Conservation (phyloP, 768 basidiomycete genomes). For the Mycena kentingensis region DNA sequence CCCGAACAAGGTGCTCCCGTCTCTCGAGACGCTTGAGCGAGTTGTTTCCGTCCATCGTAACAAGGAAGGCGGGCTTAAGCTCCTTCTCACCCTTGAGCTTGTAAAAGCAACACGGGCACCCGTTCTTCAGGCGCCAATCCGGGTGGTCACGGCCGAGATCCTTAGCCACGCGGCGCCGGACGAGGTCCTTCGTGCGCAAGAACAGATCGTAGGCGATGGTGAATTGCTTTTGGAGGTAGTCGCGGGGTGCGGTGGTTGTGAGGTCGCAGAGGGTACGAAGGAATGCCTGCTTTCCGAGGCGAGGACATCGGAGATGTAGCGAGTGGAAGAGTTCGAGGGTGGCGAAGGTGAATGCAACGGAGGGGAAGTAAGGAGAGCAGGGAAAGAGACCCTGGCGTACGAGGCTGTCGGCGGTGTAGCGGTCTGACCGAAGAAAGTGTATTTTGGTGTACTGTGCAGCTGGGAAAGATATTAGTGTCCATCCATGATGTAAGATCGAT, state of each 20-base stretch:
- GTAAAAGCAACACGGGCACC: slow-evolving; percentile 40
- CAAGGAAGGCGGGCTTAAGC: slow-evolving; percentile 26
- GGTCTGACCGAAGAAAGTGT: background rate
- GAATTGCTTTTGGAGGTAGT: slow-evolving; percentile 19
- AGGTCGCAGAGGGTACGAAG: slow-evolving; percentile 24
- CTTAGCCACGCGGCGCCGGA: slow-evolving; percentile 23
- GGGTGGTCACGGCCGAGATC: slow-evolving; percentile 30
- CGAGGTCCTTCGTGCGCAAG: slow-evolving; percentile 25
- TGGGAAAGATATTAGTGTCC: background rate
- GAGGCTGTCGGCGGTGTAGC: slow-evolving; percentile 1
- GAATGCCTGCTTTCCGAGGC: too few relatives aligned
- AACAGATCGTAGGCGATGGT: slow-evolving; percentile 38
- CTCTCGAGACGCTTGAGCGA: slow-evolving; percentile 32
- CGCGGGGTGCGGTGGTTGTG: slow-evolving; percentile 1
- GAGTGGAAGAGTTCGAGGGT: slow-evolving; percentile 10
- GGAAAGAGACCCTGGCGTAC: slow-evolving; percentile 18
- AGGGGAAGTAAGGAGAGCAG: slow-evolving; percentile 14
- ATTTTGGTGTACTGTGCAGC: background rate
- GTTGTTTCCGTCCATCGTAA: slow-evolving; percentile 36
- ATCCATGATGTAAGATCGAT: background rate
- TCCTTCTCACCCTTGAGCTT: slow-evolving; percentile 33
- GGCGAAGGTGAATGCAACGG: slow-evolving; percentile 11
- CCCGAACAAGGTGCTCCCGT: slow-evolving; percentile 13
- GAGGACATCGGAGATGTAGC: slow-evolving; percentile 10
- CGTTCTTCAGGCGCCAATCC: slow-evolving; percentile 35